phyloP scores from a whole-genome alignment of 257 asterid genomes.

The Solanum pennellii region DNA sequence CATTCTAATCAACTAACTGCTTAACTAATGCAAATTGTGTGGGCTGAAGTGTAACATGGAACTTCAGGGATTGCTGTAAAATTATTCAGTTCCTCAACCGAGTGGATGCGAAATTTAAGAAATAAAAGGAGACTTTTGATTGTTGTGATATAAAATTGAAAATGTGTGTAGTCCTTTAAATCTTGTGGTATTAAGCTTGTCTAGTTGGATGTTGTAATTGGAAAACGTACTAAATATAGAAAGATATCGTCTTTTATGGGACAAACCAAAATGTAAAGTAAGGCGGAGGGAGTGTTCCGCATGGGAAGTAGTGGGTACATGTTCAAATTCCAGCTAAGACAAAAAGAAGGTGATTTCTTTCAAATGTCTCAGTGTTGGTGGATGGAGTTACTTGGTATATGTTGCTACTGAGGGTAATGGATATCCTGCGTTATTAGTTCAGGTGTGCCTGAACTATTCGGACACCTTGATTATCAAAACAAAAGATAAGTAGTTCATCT shows the following conservation, averaged over 20 bases:
- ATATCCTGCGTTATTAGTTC: background rate
- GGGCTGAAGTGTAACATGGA: background rate
- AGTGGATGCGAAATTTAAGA: background rate
- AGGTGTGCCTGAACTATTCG: background rate
- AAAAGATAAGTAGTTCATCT: background rate
- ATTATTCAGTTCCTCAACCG: background rate
- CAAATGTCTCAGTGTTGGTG: background rate
- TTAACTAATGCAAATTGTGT: background rate
- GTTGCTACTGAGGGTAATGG: background rate
- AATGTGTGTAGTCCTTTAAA: background rate
- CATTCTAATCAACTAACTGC: background rate
- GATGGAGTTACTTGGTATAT: background rate
- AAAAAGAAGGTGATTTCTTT: background rate
- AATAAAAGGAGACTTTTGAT: background rate
- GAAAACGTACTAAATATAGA: background rate
- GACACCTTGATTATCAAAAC: background rate
- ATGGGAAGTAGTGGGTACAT: background rate
- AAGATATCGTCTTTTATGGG: background rate
- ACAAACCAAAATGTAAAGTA: background rate
- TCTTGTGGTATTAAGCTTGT: background rate
- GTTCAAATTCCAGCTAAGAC: background rate
- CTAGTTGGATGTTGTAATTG: background rate
- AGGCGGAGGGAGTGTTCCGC: background rate
- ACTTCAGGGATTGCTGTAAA: background rate
- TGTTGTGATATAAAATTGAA: background rate